phyloP scores from a whole-genome alignment of 2,329 filamentous ascomycete species.

The Sarocladiaceae sp. region DNA sequence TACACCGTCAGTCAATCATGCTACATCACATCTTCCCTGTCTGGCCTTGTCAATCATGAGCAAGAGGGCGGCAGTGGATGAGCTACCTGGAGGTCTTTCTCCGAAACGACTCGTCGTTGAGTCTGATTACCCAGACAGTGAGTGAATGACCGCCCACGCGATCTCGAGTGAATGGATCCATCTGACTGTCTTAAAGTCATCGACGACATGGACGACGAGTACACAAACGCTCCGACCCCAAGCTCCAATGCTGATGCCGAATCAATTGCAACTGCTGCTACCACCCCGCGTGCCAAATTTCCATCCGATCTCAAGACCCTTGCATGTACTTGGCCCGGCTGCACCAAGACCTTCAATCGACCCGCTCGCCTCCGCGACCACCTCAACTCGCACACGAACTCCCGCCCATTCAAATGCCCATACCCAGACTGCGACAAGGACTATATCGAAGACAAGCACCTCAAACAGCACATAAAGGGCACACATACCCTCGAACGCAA shows the following conservation, averaged over 20 bases:
- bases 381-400: slow-evolving; percentile 76
- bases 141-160: too few relatives aligned
- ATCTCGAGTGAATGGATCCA: too few relatives aligned
- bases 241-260: slow-evolving; percentile 23
- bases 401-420: slow-evolving; percentile 70
- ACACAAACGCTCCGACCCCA: slow-evolving; percentile 24
- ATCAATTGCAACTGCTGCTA: slow-evolving; percentile 20
- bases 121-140: background rate
- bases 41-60: slow-evolving; percentile 3
- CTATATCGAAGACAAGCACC: slow-evolving; percentile 80
- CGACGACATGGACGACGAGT: slow-evolving; percentile 28
- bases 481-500: slow-evolving; percentile 67
- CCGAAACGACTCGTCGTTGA: slow-evolving; percentile 7
- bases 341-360: slow-evolving; percentile 80
- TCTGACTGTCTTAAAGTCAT: slow-evolving; percentile 16
- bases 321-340: slow-evolving; percentile 66
- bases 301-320: slow-evolving; percentile 73
- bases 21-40: too few relatives aligned
- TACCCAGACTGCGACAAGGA: slow-evolving; percentile 69
- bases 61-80: slow-evolving; percentile 1
- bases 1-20: too few relatives aligned
- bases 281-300: slow-evolving; percentile 44
- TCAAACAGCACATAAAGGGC: slow-evolving; percentile 78
- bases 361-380: slow-evolving; percentile 76
- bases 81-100: background rate